A percentile compares a stretch with the other conserved stretches of the same genome.
phyloP scores from a whole-genome alignment of 345 rosid species.

The Litchi chinensis region DNA sequence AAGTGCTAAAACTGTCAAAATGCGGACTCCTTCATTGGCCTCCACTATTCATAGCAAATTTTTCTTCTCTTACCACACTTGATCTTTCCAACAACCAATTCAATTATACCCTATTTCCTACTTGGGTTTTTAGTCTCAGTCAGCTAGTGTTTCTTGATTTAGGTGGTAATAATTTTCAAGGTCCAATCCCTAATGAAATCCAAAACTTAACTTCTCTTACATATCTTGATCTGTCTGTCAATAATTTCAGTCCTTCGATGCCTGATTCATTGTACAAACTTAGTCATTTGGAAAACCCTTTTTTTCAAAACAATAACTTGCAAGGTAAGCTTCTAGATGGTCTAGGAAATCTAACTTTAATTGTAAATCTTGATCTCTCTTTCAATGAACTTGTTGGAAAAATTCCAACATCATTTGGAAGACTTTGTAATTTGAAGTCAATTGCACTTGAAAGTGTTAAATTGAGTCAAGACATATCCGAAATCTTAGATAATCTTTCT shows the following conservation, averaged over 20 bases:
- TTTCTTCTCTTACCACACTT: background rate
- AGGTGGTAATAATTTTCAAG: background rate
- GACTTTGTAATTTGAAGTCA: background rate
- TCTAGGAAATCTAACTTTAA: constrained; percentile 26
- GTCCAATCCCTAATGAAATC: background rate
- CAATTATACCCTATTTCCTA: background rate
- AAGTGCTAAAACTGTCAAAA: background rate
- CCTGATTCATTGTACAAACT: constrained; percentile 10
- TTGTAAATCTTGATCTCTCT: background rate
- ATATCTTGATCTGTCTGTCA: no score
- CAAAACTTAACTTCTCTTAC: background rate
- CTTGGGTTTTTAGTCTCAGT: background rate
- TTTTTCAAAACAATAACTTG: background rate
- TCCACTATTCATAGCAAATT: background rate
- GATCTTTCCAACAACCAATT: background rate
- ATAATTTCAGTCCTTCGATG: constrained; percentile 1
- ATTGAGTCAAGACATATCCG: background rate
- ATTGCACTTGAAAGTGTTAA: background rate
- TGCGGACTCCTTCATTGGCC: background rate
- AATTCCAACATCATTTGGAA: background rate
- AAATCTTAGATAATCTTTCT: background rate
- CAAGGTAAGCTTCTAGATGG: constrained; percentile 8
- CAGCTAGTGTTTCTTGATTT: background rate
- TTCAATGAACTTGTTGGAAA: background rate
- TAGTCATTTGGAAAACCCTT: background rate